Base-by-base conservation (phyloP, 2,329 filamentous ascomycete genomes). In the Talaromyces sp. region DNA sequence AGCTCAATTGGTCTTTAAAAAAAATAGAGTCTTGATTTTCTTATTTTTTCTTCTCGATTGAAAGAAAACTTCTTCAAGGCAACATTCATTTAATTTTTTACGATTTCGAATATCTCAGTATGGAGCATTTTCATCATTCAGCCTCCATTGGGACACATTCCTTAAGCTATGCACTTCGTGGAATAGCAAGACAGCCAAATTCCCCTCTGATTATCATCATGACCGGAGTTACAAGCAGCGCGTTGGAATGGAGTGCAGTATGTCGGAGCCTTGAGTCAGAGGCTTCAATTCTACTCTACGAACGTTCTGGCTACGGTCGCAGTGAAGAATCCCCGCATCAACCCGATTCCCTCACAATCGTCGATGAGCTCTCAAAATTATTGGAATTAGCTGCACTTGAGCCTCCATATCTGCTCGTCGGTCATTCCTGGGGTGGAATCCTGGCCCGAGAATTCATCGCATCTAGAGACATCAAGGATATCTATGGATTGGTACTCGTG, bases 371-470 rank as follows among this genome's bases (percentile, higher is more conserved):
- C 13, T 46, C 35, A 14, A 27, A 27, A 3, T 42, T 51, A 24
- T 16, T 51, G 13, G 19, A 17, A 11, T 24, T 35, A 6, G 49
- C 49, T 3, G 42, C 49, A 16, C 49, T 51, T 3, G 13, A 13
- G 6, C 49, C 49, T 9, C 49, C 49, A 30, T 51, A 47, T n/a
- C 42, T 51, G 13, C 35, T 51, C 11, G 42, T 51, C 2, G 49
- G 49, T 5, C 49, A 51, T 41, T 46, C 42, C 4, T 51, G 49
- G 49, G 49, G 49, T 11, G 49, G 49, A 7, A 51, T 47, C 7
- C 43, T 51, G 3, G 42, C 49, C 6, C 49, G 49, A 3, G 49
- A 51, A 22, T 51, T 51, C 6, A 13, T 51, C 3, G 49, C 49
- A n/a, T 13, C 49, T 7, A 24, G 49, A 10, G 16, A n/a, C 3